Evolutionary conservation across 108 stramenopile species (phyloP).

Genomic region (Fistulifera solaris): DNA sequence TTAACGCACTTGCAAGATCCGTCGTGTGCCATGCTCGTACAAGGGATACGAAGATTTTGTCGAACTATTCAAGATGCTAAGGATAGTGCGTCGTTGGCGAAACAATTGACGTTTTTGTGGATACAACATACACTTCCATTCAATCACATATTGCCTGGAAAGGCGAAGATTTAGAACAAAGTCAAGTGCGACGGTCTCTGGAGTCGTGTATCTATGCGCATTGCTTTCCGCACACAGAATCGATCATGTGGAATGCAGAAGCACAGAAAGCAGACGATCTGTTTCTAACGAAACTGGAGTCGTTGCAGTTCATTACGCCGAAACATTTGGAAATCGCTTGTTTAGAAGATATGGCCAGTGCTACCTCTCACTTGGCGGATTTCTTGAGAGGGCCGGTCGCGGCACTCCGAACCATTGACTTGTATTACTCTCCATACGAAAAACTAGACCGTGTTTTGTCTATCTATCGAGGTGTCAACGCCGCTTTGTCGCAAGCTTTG

Average conservation of each 20-base stretch:
- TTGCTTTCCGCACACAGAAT: constrained; percentile 1
- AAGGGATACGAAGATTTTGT: constrained; percentile 41
- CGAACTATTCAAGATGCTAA: constrained; percentile 11
- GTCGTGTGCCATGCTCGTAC: constrained; percentile 32
- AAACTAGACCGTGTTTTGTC: constrained; percentile 55
- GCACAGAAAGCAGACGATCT: constrained; percentile 8
- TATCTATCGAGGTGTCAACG: constrained; percentile 51
- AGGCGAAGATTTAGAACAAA: constrained; percentile 2
- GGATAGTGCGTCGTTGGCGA: not conserved
- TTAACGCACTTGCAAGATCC: constrained; percentile 22
- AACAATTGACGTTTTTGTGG: not conserved
- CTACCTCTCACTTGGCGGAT: constrained; percentile 10
- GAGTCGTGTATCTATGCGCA: constrained; percentile 53
- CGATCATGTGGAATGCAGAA: not conserved
- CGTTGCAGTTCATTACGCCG: constrained; percentile 61
- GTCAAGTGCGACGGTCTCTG: constrained; percentile 19
- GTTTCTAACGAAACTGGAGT: constrained; percentile 15
- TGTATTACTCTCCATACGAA: constrained; percentile 60
- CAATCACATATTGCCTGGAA: not conserved
- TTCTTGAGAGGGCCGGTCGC: constrained; percentile 36
- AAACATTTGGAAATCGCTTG: constrained; percentile 69
- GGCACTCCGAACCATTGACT: constrained; percentile 36
- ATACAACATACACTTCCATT: not conserved
- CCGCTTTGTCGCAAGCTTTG: constrained; percentile 39
- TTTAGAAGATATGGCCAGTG: constrained; percentile 26